These are phyloP conservation scores for Hymenoscyphus albidus DNA, from an alignment of 2,329 filamentous ascomycete species.

Conservation along the genomic window DNA sequence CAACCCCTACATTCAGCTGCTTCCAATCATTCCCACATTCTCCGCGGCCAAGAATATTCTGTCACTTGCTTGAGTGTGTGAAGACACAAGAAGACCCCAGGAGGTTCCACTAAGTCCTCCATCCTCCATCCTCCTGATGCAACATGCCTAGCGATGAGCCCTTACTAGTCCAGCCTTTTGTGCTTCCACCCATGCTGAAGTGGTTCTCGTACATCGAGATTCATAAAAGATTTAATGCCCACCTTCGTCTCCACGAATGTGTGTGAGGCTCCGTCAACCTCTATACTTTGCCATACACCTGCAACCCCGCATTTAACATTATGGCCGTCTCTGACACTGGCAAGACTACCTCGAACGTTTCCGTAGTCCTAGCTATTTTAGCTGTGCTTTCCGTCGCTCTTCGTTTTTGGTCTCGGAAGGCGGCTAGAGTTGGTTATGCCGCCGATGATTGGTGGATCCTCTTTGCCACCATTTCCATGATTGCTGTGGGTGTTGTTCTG, in stretches of 20 bases:
- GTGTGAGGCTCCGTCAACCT: background rate
- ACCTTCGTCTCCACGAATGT: background rate
- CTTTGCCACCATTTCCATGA: background rate
- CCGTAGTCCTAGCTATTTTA: background rate
- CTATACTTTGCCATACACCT: background rate
- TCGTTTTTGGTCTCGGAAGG: constrained; percentile 11
- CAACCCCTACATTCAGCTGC: too few relatives aligned
- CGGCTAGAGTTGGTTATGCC: constrained; percentile 10
- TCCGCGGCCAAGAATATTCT: too few relatives aligned
- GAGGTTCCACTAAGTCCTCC: too few relatives aligned
- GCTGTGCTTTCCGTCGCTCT: constrained; percentile 11
- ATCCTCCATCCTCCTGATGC: background rate
- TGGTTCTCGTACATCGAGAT: background rate
- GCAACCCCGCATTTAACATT: background rate
- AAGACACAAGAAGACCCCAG: too few relatives aligned
- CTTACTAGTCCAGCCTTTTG: background rate
- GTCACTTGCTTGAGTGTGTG: too few relatives aligned
- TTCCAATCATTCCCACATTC: too few relatives aligned
- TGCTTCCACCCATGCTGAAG: background rate
- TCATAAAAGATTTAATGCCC: constrained; percentile 1
- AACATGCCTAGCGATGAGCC: background rate
- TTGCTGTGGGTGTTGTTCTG: background rate
- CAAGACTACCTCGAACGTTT: background rate
- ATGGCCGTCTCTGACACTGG: background rate
- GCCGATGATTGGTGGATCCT: constrained; percentile 19